Conservation (phyloP, 2,329 filamentous ascomycete genomes). For the Stemphylium beticola region DNA sequence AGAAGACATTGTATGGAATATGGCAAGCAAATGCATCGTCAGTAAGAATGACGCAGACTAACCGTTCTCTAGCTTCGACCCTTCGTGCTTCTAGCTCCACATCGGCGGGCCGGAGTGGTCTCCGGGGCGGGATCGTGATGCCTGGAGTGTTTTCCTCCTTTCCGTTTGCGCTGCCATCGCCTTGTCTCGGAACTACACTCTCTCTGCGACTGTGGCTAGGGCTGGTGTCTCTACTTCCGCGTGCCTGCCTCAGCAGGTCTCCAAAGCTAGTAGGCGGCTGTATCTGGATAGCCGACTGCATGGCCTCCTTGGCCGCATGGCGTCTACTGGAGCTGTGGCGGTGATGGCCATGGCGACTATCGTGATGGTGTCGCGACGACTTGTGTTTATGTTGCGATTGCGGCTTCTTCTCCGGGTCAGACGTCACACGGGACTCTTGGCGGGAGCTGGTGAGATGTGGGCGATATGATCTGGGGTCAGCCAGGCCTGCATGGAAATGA, state of each 20-base stretch:
- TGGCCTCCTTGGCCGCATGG: conserved; percentile 50
- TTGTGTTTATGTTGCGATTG: conserved; percentile 38
- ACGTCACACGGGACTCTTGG: conserved; percentile 34
- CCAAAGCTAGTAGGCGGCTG: conserved; percentile 55
- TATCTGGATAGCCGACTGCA: conserved; percentile 54
- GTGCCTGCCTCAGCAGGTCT: conserved; percentile 48
- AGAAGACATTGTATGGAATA: background rate
- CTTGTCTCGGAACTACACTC: conserved; percentile 28
- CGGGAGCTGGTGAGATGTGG: conserved; percentile 31
- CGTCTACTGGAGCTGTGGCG: conserved; percentile 38
- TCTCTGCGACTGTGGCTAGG: conserved; percentile 39
- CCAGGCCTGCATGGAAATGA: conserved; percentile 25
- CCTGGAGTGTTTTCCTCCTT: conserved; percentile 16
- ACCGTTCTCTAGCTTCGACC: conserved; percentile 48
- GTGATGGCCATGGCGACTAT: conserved; percentile 37
- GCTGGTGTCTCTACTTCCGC: conserved; percentile 39
- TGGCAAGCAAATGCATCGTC: background rate
- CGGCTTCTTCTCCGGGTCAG: conserved; percentile 36
- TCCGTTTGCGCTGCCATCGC: conserved; percentile 11
- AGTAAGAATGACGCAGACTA: conserved; percentile 19
- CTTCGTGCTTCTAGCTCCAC: conserved; percentile 46
- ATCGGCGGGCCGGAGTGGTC: conserved; percentile 48
- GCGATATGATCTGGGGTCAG: conserved; percentile 24
- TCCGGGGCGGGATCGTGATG: conserved; percentile 25
- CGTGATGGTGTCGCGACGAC: conserved; percentile 37